A percentile compares a stretch with the other conserved stretches of the same genome.
These are phyloP conservation scores for Cyclotella sp. DNA, from an alignment of 108 stramenopile genomes.

Conservation along the genomic window DNA sequence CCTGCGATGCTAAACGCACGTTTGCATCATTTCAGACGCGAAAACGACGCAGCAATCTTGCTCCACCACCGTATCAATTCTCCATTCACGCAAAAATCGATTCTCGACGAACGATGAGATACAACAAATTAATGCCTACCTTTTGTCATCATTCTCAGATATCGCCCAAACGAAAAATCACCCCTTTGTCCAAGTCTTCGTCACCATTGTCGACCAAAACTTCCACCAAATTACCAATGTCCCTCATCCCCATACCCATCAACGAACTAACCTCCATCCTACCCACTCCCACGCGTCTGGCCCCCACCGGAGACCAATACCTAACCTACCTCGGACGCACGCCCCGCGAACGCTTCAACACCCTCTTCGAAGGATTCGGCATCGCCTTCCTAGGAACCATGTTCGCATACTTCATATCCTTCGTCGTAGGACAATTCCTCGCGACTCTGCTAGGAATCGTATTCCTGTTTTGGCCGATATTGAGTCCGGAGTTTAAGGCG, in stretches of 20 bases:
- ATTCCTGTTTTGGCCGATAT: slow-evolving; percentile 75
- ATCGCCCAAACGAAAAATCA: too few relatives aligned
- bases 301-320: slow-evolving; percentile 79
- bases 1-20: too few relatives aligned
- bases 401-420: slow-evolving; percentile 77
- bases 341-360: slow-evolving; percentile 66
- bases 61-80: too few relatives aligned
- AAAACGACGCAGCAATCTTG: too few relatives aligned
- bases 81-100: too few relatives aligned
- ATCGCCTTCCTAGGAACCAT: slow-evolving; percentile 75
- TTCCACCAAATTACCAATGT: slow-evolving; percentile 44
- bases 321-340: slow-evolving; percentile 74
- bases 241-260: slow-evolving; percentile 67
- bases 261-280: slow-evolving; percentile 63
- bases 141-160: too few relatives aligned
- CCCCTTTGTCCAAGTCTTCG: too few relatives aligned
- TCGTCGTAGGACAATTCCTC: slow-evolving; percentile 77
- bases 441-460: slow-evolving; percentile 72
- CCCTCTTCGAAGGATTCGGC: slow-evolving; percentile 64
- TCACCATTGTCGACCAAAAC: background rate
- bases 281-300: slow-evolving; percentile 33
- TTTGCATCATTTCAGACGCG: too few relatives aligned
- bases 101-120: too few relatives aligned
- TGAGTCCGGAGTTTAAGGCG: slow-evolving; percentile 78
- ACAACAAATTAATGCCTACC: too few relatives aligned